Percentiles rank a stretch among this genome's conserved stretches.
phyloP scores from a whole-genome alignment of 441 rosid genomes.

The Adansonia gregorii region DNA sequence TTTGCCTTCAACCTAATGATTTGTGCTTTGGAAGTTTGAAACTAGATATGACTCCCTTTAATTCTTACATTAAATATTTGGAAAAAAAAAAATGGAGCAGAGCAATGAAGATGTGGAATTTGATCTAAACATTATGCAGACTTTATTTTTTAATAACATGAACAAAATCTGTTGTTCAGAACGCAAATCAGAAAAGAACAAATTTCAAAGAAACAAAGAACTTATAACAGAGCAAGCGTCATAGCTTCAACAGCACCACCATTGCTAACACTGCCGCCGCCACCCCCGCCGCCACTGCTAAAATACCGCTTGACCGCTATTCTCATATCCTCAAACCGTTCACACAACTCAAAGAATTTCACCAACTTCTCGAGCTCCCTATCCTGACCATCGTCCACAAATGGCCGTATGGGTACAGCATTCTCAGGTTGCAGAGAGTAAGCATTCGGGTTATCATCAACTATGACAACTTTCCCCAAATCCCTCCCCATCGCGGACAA shows the following conservation, averaged over 20 bases:
- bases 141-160: not conserved
- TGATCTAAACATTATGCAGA: not conserved
- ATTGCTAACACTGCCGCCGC: not conserved
- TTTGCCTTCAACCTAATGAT: not conserved
- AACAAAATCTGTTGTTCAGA: conserved; percentile 36
- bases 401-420: conserved; percentile 71
- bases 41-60: not conserved
- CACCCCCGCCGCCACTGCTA: conserved; percentile 9
- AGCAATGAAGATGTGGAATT: not conserved
- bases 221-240: not conserved
- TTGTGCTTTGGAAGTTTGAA: not conserved
- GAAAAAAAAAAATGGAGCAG: not conserved
- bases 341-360: conserved; percentile 58
- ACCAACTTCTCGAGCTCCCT: conserved; percentile 55
- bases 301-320: conserved; percentile 62
- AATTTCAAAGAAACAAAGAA: not conserved
- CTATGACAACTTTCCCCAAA: conserved; percentile 61
- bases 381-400: conserved; percentile 56
- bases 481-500: conserved; percentile 66
- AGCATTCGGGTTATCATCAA: conserved; percentile 81
- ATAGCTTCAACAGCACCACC: not conserved
- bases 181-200: conserved; percentile 4
- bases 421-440: conserved; percentile 77
- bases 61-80: not conserved
- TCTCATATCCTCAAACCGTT: conserved; percentile 64